Percentiles rank a stretch among this genome's conserved stretches.
Evolutionary conservation across 345 rosid genomes (phyloP).

Genomic region (Nephelium lappaceum): DNA sequence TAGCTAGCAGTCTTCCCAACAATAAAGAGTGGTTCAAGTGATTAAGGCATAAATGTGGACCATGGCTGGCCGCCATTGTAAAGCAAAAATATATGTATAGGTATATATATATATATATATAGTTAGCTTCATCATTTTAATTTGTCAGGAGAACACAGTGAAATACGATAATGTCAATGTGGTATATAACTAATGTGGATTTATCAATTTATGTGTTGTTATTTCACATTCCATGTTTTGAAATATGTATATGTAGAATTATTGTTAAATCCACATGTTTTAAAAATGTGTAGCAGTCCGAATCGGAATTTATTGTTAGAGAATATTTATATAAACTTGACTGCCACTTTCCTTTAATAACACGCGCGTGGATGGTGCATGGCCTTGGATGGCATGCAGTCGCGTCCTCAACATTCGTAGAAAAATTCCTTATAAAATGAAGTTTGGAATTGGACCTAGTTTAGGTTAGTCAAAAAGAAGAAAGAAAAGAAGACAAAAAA

Average conservation of each 20-base stretch:
- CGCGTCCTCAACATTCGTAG: not conserved
- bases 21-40: constrained; percentile 36
- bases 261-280: not conserved
- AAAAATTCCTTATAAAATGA: not conserved
- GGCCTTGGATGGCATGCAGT: not conserved
- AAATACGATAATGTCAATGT: not conserved
- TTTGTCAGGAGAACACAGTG: not conserved
- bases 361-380: not conserved
- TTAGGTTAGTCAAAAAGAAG: constrained; percentile 8
- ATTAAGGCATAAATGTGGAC: constrained; percentile 43
- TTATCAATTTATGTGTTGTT: not conserved
- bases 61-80: constrained; percentile 22
- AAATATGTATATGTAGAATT: not conserved
- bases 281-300: not conserved
- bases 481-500: not conserved
- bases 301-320: not conserved
- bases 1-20: constrained; percentile 26
- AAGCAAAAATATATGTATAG: constrained; percentile 7
- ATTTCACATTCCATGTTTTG: not conserved
- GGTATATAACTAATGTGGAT: not conserved
- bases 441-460: not conserved
- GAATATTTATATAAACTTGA: not conserved
- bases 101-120: not conserved
- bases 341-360: not conserved
- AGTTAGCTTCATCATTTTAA: too few species aligned